Percentiles rank a stretch among this genome's conserved stretches.
Evolutionary conservation across 352 stramenopile species (phyloP).

Genomic region (Phytophthora crassamura): DNA sequence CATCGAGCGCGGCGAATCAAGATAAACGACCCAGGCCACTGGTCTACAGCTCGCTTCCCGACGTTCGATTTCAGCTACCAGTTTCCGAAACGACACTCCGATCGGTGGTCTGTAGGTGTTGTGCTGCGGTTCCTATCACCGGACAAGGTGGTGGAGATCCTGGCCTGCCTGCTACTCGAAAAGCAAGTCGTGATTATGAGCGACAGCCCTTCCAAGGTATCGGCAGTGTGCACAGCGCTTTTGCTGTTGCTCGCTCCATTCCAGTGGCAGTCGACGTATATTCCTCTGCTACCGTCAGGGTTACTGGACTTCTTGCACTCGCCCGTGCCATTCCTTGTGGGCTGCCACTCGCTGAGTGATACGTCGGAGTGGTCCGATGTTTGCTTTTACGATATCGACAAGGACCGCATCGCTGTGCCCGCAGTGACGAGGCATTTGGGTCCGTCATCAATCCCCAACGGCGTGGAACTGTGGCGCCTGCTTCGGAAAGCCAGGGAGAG

Average conservation of each 20-base stretch:
- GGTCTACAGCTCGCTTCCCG: slow-evolving; percentile 64
- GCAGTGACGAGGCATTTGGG: slow-evolving; percentile 52
- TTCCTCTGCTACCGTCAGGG: slow-evolving; percentile 73
- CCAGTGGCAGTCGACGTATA: slow-evolving; percentile 91
- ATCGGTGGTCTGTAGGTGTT: slow-evolving; percentile 77
- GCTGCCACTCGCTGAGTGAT: slow-evolving; percentile 63
- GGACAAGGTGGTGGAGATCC: slow-evolving; percentile 71
- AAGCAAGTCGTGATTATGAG: slow-evolving; percentile 87
- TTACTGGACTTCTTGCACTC: slow-evolving; percentile 87
- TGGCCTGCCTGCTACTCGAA: slow-evolving; percentile 76
- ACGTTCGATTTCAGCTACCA: slow-evolving; percentile 77
- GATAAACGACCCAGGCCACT: slow-evolving; percentile 73
- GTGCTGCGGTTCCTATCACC: slow-evolving; percentile 66
- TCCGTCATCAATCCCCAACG: slow-evolving; percentile 60
- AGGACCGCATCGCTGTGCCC: slow-evolving; percentile 54
- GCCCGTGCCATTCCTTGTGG: slow-evolving; percentile 80
- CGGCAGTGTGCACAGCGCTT: slow-evolving; percentile 73
- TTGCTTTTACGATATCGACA: slow-evolving; percentile 87
- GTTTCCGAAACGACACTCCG: slow-evolving; percentile 72
- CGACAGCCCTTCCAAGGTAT: slow-evolving; percentile 66
- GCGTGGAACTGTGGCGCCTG: slow-evolving; percentile 63
- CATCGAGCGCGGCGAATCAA: slow-evolving; percentile 66
- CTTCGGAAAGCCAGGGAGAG: slow-evolving; percentile 62
- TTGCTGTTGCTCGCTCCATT: slow-evolving; percentile 79
- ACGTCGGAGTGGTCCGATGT: slow-evolving; percentile 84